Evolutionary conservation across 257 asterid species (phyloP), one percentile per base, ranked within the genome.

Genomic region (Forsythia viridissima): DNA sequence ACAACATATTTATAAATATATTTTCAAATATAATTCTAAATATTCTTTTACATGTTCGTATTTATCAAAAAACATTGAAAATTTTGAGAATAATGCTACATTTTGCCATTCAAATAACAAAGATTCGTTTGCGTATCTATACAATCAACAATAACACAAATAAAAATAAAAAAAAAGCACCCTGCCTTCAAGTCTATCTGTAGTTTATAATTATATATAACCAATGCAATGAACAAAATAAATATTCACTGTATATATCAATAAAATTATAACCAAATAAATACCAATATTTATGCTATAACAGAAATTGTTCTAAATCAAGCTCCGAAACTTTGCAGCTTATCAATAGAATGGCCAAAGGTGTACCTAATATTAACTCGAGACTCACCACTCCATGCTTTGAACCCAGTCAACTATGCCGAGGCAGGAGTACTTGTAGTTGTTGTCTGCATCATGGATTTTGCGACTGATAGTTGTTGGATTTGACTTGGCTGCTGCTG

Each of bases 401-500:
- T 46, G 42, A 63, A 52, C 51, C 41, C 77, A 66, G 73, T 43
- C 0, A 37, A 63, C 82, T 81, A 89, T 40, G 89, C 87, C 0
- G 86, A 88, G 73, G 91, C 74, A 42, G 90, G 88, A 21, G 89
- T 82, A 40, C 87, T 79, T 70, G 87, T 83, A 76, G 84, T 38
- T 12, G 84, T 63, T 3, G 89, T 41, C 34, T 82, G 15, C n/a
- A 80, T 46, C 39, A 89, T 85, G 37, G 91, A 82, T 71, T 85
- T 76, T 39, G 85, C 77, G 70, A 71, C 85, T 16, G 93, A 78
- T 61, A 80, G 48, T 68, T 80, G 83, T 70, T 85, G 88, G 42
- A 55, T 79, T 83, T 87, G 91, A 70, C 77, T 80, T n/a, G 87
- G 85, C 71, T 89, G 91, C 71, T 89, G 91, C 63, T 81, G 88